Evolutionary conservation across 805 yeast species (phyloP).

Genomic region (Wickerhamomyces kurtzmanii): DNA sequence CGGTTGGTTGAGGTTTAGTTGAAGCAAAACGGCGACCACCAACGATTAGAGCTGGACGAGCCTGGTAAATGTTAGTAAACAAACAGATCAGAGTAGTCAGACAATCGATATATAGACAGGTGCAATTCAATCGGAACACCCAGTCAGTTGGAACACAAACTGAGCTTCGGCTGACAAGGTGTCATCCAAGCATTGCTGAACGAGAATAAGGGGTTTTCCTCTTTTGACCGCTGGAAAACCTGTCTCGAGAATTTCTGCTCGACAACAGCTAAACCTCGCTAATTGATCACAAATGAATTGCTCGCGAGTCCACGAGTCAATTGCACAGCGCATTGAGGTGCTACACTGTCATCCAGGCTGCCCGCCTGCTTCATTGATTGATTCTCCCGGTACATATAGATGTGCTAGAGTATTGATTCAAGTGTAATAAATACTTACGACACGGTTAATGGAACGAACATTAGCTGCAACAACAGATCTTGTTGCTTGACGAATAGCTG

Average conservation of each 20-base stretch:
- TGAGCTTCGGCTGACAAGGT: not conserved
- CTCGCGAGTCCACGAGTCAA: too few relatives aligned
- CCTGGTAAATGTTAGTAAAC: conserved; percentile 29
- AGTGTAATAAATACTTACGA: conserved; percentile 25
- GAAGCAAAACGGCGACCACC: conserved; percentile 84
- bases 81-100: too few relatives aligned
- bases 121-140: not conserved
- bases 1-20: conserved; percentile 95
- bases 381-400: not conserved
- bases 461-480: conserved; percentile 62
- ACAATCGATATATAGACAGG: conserved; percentile 1
- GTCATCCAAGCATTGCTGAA: not conserved
- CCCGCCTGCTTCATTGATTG: conserved; percentile 19
- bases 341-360: not conserved
- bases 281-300: too few relatives aligned
- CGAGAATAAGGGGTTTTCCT: not conserved
- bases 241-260: too few relatives aligned
- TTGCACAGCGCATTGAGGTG: too few relatives aligned
- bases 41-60: conserved; percentile 60
- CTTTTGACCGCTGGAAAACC: not conserved
- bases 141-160: not conserved
- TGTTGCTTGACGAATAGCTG: conserved; percentile 77
- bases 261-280: too few relatives aligned
- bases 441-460: conserved; percentile 25
- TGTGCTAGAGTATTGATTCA: not conserved